Percentiles rank a stretch among this genome's conserved stretches.
phyloP scores from a whole-genome alignment of 441 rosid genomes.

The Oxalis stricta region DNA sequence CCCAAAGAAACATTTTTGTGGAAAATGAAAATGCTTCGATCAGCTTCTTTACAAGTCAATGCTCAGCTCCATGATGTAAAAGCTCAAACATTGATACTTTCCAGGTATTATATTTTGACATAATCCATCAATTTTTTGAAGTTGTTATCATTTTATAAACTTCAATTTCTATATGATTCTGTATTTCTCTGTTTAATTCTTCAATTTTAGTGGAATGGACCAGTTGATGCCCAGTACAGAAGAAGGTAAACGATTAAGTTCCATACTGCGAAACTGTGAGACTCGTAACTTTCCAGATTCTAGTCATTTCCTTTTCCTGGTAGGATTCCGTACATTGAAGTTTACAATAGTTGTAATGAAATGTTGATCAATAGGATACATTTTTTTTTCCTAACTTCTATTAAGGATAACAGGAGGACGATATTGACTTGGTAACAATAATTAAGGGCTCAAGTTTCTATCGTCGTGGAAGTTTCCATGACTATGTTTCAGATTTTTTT shows the following conservation, averaged over 20 bases:
- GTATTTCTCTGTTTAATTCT: too few species aligned
- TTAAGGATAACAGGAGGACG: slow-evolving; percentile 48
- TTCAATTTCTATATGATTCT: too few species aligned
- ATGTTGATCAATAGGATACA: neutral
- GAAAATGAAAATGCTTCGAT: slow-evolving; percentile 45
- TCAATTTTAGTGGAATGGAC: slow-evolving; percentile 70
- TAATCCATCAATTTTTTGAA: too few species aligned
- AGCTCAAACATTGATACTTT: slow-evolving; percentile 39
- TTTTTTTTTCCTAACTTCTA: slow-evolving; percentile 6
- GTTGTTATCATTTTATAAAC: too few species aligned
- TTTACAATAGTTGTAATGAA: neutral
- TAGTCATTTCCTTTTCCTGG: slow-evolving; percentile 80
- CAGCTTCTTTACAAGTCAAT: slow-evolving; percentile 36
- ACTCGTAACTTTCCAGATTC: slow-evolving; percentile 36
- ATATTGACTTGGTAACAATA: slow-evolving; percentile 44
- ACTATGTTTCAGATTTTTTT: slow-evolving; percentile 48
- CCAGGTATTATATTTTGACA: slow-evolving; percentile 25
- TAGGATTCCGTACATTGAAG: slow-evolving; percentile 17
- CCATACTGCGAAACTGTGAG: slow-evolving; percentile 34
- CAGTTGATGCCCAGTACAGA: slow-evolving; percentile 50
- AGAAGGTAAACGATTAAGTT: slow-evolving; percentile 49
- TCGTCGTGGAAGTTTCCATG: slow-evolving; percentile 43
- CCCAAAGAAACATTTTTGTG: slow-evolving; percentile 42
- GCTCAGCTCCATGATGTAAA: slow-evolving; percentile 39
- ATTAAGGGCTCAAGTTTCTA: slow-evolving; percentile 57